A percentile compares a stretch with the other conserved stretches of the same genome.
phyloP scores from a whole-genome alignment of 2,329 filamentous ascomycete genomes.

The Aspergillus pseudoviridinutans region DNA sequence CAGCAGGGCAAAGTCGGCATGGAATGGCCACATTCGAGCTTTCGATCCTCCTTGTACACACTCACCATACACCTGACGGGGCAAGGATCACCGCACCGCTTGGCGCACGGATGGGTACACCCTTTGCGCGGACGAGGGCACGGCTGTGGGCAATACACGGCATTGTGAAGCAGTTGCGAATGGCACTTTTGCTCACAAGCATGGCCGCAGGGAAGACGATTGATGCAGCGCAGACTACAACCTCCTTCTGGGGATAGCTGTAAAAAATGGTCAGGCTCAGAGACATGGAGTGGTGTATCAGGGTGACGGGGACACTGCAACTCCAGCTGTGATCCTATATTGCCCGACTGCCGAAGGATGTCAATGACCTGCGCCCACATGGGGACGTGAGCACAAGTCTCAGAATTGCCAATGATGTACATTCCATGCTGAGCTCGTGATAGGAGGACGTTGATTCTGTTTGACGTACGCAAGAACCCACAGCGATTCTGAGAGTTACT shows the following conservation, averaged over 20 bases:
- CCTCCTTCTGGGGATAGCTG: conserved; percentile 59
- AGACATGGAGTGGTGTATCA: conserved; percentile 48
- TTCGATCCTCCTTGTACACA: conserved; percentile 23
- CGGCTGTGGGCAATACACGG: conserved; percentile 38
- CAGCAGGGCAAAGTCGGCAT: conserved; percentile 30
- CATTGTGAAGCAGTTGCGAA: conserved; percentile 40
- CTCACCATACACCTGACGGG: conserved; percentile 28
- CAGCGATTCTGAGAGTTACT: conserved; percentile 58
- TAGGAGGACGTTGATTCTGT: conserved; percentile 67
- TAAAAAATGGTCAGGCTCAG: conserved; percentile 55
- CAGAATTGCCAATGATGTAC: conserved; percentile 65
- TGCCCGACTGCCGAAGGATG: conserved; percentile 46
- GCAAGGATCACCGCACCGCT: conserved; percentile 41
- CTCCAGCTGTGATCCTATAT: conserved; percentile 50
- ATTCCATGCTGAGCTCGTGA: conserved; percentile 66
- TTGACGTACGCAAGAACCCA: conserved; percentile 64
- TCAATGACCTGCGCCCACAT: conserved; percentile 63
- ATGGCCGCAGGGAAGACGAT: conserved; percentile 45
- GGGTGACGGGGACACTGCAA: conserved; percentile 61
- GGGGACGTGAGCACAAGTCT: conserved; percentile 52
- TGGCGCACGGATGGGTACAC: conserved; percentile 43
- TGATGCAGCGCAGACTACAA: conserved; percentile 50
- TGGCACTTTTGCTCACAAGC: conserved; percentile 45
- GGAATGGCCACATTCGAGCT: conserved; percentile 28
- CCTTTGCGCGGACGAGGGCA: conserved; percentile 34